Evolutionary conservation across 371 early-diverging fungal genomes (phyloP), one percentile per base, ranked within the genome.

Genomic region (Mucor irregularis): DNA sequence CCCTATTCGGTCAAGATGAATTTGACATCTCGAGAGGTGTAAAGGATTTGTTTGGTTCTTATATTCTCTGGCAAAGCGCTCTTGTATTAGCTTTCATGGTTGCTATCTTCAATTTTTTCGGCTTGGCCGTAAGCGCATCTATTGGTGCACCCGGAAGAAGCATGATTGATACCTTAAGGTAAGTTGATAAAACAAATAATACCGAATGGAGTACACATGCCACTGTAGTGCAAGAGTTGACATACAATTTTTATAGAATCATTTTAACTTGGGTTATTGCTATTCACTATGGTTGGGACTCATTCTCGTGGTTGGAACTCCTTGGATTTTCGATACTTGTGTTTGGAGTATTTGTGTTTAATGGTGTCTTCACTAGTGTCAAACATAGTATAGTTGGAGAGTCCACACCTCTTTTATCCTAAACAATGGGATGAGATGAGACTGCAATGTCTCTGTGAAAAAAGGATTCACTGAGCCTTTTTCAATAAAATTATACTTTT

Each of bases 51-150:
- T 31, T 73, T 16, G 47, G 50, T 35, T 34, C 25, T 16, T 51
- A 59, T 43, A 58, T 25, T 9, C 55, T 76, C 8, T 71, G 73
- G 73, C 76, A 73, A 47, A 73, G 71, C 46, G 68, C 73, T 1
- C 24, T 76, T 14, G 54, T 66, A 3, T 49, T 76, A 29, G 59
- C 76, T 7, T 43, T 71, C 16, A 62, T 76, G 69, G 76, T 76
- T 0, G 73, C 76, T 30, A 48, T 71, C 25, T 76, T 76, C 54
- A 76, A 76, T 54, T 73, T 76, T 38, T 73, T 76, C 45, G 73
- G 76, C 4, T 61, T 76, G 46, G 69, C 71, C 5, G 69, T 76
- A 3, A 70, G 73, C 40, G 57, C 76, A 0, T 37, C 58, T 4
- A 63, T 76, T 24, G 76, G 73, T 30, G 63, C 71, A n/a, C 69